Conservation (phyloP, 768 basidiomycete genomes). For the Psilocybe subaeruginosa region DNA sequence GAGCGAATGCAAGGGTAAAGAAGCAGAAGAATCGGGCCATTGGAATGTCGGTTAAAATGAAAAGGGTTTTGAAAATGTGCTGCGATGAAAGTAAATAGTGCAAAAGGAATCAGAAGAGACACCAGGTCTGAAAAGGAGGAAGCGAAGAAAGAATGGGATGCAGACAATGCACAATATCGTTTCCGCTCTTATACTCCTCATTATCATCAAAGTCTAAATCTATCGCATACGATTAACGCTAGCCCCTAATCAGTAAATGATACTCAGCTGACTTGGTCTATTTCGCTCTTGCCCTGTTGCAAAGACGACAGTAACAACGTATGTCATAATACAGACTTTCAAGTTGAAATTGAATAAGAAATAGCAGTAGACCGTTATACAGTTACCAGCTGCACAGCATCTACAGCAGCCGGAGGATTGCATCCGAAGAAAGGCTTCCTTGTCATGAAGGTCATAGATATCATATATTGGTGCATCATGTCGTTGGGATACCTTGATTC, state of each 20-base stretch:
- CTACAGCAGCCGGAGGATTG: background rate
- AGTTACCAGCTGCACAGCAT: background rate
- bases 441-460: background rate
- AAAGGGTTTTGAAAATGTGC: background rate
- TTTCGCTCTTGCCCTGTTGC: background rate
- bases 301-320: background rate
- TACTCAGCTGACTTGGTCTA: background rate
- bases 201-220: background rate
- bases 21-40: conserved; percentile 16
- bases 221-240: too few relatives aligned
- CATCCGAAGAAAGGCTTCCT: background rate
- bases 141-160: background rate
- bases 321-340: background rate
- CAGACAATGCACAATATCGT: background rate
- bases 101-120: conserved; percentile 12
- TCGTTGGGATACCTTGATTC: conserved; percentile 5
- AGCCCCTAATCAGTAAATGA: too few relatives aligned
- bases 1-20: conserved; percentile 10
- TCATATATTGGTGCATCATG: background rate
- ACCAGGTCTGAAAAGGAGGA: conserved; percentile 14
- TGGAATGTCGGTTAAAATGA: background rate
- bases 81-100: background rate
- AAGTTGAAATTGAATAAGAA: background rate
- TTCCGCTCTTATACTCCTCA: background rate
- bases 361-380: too few relatives aligned